Evolutionary conservation across 2,329 filamentous ascomycete genomes (phyloP), one percentile per base, ranked within the genome.

Genomic region (Whalleya microplaca): DNA sequence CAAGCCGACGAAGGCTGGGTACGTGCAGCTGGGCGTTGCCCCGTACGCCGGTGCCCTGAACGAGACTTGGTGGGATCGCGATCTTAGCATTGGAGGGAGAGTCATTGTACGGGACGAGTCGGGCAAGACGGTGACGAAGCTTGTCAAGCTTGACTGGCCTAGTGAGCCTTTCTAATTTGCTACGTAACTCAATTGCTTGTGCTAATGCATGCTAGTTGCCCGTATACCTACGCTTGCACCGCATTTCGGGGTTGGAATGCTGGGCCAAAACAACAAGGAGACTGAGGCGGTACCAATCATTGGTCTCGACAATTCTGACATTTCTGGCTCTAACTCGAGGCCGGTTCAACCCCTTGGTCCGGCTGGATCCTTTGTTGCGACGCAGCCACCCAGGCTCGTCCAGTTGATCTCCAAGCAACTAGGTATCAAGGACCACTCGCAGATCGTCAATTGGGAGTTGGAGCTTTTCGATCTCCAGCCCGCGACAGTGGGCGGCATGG

Each of bases 201-300:
- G 56, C 61, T 64, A 56, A 61, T 51, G 42, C 49, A 54, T 20
- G 43, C 41, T 48, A 76, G 80, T 99, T 76, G 95, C 95, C 45
- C 86, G 90, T 59, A 90, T 98, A 57, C 92, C 95, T 6, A 96
- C 92, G 0, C 83, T 99, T 18, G 95, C 95, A 21, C 92, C 92
- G 55, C 95, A 99, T 75, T 98, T 99, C 68, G 95, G 95, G 50
- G 83, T 90, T 45, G 88, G 84, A 20, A 87, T 87, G 78, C 78
- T 84, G 71, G 85, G 85, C 47, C 72, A 75, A 53, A 82, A 85
- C 76, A 98, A 99, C 72, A 82, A 83, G 65, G 95, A 99, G 77
- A 98, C 94, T 0, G 88, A 98, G 71, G 92, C 95, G 76, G 92
- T 96, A 0, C 95, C 95, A 9, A 92, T 98, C 60, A 90, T 98